Evolutionary conservation across 495 filamentous ascomycete genomes (phyloP).

Genomic region (Usnea hakonensis): DNA sequence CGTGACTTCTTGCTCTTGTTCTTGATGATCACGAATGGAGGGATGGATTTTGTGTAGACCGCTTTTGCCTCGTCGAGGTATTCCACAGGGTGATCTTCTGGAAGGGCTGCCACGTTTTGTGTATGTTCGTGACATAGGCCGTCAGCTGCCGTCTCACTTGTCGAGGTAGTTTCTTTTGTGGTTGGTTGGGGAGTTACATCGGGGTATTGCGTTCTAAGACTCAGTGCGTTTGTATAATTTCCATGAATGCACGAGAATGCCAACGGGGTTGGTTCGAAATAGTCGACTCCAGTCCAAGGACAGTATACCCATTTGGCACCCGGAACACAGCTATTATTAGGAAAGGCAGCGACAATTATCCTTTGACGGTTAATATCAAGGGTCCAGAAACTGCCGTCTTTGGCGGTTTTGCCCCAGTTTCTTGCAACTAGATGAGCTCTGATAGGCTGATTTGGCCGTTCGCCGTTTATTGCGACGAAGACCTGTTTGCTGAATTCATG

Average conservation of each 20-base stretch:
- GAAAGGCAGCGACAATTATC: not conserved
- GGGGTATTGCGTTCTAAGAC: not conserved
- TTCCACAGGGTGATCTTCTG: not conserved
- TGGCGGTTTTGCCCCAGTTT: not conserved
- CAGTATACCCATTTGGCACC: not conserved
- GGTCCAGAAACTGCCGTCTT: not conserved
- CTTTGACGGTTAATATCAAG: conserved; percentile 10
- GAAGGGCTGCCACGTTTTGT: not conserved
- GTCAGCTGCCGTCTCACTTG: not conserved
- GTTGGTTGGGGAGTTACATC: not conserved
- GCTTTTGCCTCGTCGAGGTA: not conserved
- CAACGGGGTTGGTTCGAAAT: not conserved
- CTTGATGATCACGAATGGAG: not conserved
- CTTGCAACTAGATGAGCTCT: not conserved
- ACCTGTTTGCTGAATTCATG: not conserved
- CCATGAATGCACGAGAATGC: not conserved
- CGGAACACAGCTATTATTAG: not conserved
- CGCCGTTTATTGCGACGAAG: not conserved
- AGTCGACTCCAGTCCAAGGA: not conserved
- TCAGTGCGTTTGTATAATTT: not conserved
- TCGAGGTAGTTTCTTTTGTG: not conserved
- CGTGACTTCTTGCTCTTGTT: not conserved
- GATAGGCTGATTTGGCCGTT: not conserved
- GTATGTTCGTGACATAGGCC: not conserved
- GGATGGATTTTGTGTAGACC: not conserved